Base-by-base conservation (phyloP, 768 basidiomycete genomes). In the Gelatoporia subvermispora region DNA sequence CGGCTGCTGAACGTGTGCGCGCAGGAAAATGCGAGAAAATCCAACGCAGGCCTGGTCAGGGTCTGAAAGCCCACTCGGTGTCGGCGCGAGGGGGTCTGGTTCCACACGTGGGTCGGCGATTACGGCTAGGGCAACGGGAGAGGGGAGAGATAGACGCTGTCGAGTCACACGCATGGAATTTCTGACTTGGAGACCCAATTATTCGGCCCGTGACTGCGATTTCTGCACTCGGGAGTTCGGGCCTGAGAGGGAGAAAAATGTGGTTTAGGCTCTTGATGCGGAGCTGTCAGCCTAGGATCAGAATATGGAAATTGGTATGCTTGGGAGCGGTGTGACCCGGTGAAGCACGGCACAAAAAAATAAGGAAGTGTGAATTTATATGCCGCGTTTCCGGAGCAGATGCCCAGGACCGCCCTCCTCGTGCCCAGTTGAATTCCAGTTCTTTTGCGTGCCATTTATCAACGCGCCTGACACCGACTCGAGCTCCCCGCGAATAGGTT, bases 351-450 rank as follows among this genome's bases (percentile, higher is more conserved):
- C 45, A 37, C 28, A 34, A 42, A 47, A 56, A 46, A 48, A 41
- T 41, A 35, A 45, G 28, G 39, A 25, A 25, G n/a, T n/a, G 22
- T 43, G 21, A 43, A 35, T 35, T 48, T 38, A n/a, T 22, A 41
- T 23, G 25, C 47, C 38, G 46, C 28, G 38, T 47, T 41, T 21
- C 48, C 23, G 41, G 21, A 25, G 8, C 40, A 21, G 42, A 39
- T 18, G 36, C 37, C 48, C 5, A 4, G 35, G 58, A 59, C 55
- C 54, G 28, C 52, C 48, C 69, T 77, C 81, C 82, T 83, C 82
- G 81, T 85, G 81, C 65, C 77, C 76, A 31, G 25, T 25, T 69
- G 63, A 69, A 72, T 78, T 76, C 75, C 74, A 78, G 74, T 80
- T 78, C 77, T 43, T 79, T 76, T 81, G 75, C 51, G 41, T 41